Percentiles rank a stretch among this genome's conserved stretches.
phyloP scores from a whole-genome alignment of 2,329 filamentous ascomycete genomes.

The Aureobasidium sp. region DNA sequence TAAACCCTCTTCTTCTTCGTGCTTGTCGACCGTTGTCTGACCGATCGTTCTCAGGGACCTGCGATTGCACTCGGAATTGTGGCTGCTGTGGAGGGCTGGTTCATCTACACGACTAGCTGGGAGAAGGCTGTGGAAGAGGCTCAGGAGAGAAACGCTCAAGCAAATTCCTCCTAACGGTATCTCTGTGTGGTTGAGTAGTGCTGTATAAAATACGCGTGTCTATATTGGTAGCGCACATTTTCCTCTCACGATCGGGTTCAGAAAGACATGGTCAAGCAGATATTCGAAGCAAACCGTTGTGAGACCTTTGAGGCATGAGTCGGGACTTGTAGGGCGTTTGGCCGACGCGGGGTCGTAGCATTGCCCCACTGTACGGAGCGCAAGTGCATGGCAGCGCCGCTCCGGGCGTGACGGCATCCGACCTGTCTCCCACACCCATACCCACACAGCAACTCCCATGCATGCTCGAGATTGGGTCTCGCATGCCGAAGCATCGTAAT shows the following conservation, averaged over 20 bases:
- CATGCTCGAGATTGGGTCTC: not conserved
- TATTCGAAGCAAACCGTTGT: no score
- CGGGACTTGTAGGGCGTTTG: not conserved
- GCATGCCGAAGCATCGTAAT: conserved; percentile 23
- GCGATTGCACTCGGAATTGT: conserved; percentile 58
- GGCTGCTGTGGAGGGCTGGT: conserved; percentile 45
- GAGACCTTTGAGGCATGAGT: not conserved
- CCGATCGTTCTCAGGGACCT: conserved; percentile 25
- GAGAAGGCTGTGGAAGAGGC: conserved; percentile 53
- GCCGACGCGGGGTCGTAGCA: not conserved
- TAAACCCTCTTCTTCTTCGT: not conserved
- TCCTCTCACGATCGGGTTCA: not conserved
- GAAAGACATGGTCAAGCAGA: no score
- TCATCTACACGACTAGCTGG: conserved; percentile 45
- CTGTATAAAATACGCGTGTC: not conserved
- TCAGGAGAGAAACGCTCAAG: conserved; percentile 42
- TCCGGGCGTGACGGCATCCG: not conserved
- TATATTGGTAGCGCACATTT: not conserved
- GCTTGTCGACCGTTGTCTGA: conserved; percentile 17
- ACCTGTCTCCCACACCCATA: not conserved
- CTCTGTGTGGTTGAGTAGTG: not conserved
- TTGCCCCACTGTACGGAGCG: conserved; percentile 1
- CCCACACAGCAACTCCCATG: not conserved
- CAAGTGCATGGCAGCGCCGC: not conserved
- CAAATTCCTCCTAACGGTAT: not conserved